Base-by-base conservation (phyloP, 768 basidiomycete species). In the Coprinopsis marcescibilis region DNA sequence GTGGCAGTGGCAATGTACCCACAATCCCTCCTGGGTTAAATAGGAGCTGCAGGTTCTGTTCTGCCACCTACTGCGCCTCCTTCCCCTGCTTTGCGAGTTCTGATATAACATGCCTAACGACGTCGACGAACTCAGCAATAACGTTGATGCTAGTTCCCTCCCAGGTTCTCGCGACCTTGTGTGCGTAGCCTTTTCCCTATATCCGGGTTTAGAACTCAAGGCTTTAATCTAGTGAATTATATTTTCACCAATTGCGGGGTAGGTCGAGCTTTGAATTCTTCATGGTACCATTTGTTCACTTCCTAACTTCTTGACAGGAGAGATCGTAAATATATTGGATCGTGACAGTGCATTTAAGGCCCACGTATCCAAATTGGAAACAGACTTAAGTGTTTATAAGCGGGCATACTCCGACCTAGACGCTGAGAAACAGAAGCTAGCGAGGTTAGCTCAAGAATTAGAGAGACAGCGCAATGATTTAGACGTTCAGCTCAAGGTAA, bases 301-400 rank as follows among this genome's bases (percentile, higher is more conserved):
- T 15, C 27, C 20, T 11, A 33, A 19, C 37, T 14, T 14, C 14
- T 13, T 33, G 39, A 29, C 42, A 76, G 75, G 59, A 32, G 69
- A 73, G 51, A 65, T 75, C 40, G 54, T 59, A 29, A 60, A 49
- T 35, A 60, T 76, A 26, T 50, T 71, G 38, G 57, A 57, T 14
- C 63, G 55, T 45, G 68, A 70, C 46, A 53, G 52, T 29, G 45
- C 53, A 8, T 58, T 55, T 45, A 60, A 59, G 26, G 60, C 66
- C 20, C 60, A 50, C 14, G 63, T 72, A 19, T 60, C 58, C 30
- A 57, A 63, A 29, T 65, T 76, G 6, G 63, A 73, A 49, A 60
- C 51, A 14, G 71, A 76, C n/a, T 52, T 75, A 43, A 57, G 49
- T 20, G 67, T 71, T 13, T 70, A 73, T 52, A 71, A 73, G 53